Evolutionary conservation across 2,329 filamentous ascomycete genomes (phyloP), one percentile per base, ranked within the genome.

Genomic region (Akanthomyces dipterigenus): DNA sequence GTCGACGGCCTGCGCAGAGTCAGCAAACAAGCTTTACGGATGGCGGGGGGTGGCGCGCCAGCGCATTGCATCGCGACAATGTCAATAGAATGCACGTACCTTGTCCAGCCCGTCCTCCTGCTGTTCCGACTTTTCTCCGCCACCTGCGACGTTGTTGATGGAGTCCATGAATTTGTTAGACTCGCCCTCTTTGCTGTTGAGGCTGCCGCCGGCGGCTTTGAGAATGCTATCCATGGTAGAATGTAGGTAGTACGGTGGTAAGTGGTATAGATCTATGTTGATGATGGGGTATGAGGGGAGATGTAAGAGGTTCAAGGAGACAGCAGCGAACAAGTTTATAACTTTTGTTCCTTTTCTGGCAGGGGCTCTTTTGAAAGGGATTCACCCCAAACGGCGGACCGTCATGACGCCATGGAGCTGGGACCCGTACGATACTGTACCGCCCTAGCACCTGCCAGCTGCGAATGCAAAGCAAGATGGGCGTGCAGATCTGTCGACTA

Each of bases 1-100:
- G 74, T 95, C 90, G 78, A 93, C 79, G 57, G 84, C 90, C 93
- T 65, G 20, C 20, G 11, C 46, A 42, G 36, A 12, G 24, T 11
- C 48, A 53, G 63, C 36, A 65, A 60, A 9, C 54, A 43, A 7
- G 1, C 20, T 9, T 50, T 48, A 18, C 14, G 22, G 11, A 43
- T 11, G 42, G 4, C n/a, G 22, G n/a, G 18, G 11, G 1, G 34
- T 12, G 34, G 9, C 11, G 34, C 9, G 3, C 20, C n/a, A 22
- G n/a, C n/a, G 40, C n/a, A 18, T 40, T 1, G 14, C 24, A 2
- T 48, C 24, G 14, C 22, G 11, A 3, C 11, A 24, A 28, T 1
- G 48, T 4, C 26, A 8, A 3, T 5, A 9, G 49, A 36, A 51
- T 38, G n/a, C 11, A 18, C 50, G n/a, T 22, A 61, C 58, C 50